phyloP scores from a whole-genome alignment of 139 green algal genomes.

The Ulvella scutata region DNA sequence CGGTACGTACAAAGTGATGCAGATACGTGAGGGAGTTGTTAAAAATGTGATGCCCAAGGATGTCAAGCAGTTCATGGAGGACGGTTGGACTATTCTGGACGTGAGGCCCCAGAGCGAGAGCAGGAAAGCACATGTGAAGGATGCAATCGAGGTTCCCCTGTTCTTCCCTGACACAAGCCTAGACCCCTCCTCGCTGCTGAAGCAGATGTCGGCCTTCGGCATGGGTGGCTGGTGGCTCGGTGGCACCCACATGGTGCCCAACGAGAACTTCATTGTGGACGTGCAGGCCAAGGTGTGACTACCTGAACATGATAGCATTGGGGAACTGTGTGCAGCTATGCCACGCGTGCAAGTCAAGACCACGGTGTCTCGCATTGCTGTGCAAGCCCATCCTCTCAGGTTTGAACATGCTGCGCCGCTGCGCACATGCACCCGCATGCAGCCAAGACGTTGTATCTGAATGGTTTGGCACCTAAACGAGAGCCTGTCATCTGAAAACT shows the following conservation, averaged over 20 bases:
- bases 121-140: conserved; percentile 23
- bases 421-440: no score
- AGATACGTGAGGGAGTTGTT: conserved; percentile 15
- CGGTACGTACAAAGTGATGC: no score
- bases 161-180: conserved; percentile 47
- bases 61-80: conserved; percentile 27
- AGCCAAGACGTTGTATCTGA: not conserved
- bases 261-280: conserved; percentile 53
- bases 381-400: no score
- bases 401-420: no score
- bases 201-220: conserved; percentile 54
- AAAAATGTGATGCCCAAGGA: conserved; percentile 33
- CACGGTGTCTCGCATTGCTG: no score
- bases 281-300: conserved; percentile 25
- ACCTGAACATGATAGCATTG: no score
- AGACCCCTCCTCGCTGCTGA: conserved; percentile 34
- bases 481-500: not conserved
- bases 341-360: no score
- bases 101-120: conserved; percentile 56
- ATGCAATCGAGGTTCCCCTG: conserved; percentile 38
- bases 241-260: conserved; percentile 72
- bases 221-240: conserved; percentile 87
- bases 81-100: conserved; percentile 79
- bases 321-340: no score
- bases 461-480: not conserved